Base-by-base conservation (phyloP, 129 eudicot species). In the Flaveria robusta region DNA sequence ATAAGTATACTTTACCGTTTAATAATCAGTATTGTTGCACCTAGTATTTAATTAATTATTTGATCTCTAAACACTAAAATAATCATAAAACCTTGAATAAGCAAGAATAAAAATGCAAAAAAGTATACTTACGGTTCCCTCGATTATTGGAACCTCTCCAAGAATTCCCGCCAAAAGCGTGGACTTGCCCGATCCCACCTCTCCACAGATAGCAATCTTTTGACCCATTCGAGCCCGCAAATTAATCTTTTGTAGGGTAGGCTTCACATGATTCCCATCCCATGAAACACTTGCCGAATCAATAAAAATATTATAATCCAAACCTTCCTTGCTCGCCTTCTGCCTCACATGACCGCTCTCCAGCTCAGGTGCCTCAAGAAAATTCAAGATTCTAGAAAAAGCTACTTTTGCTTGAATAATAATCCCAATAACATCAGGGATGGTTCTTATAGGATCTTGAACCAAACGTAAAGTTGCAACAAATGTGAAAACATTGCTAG, bases 181-280 rank as follows among this genome's bases (percentile, higher is more conserved):
- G 0, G 99, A 94, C 84, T 94, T 94, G 14, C 98, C 98, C 0
- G 98, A 94, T 7, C 97, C 98, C 14, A 94, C 98, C 77, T 94
- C 98, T 31, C 98, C 98, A 83, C 98, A 94, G 23, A 94, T 85
- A 20, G 98, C 97, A 37, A 91, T 80, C 81, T 88, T 94, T 52
- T 88, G 90, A 63, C 98, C 96, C 64, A 66, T 70, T 69, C 68
- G 79, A 76, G 87, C 97, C 79, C 63, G 87, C 78, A 94, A 69
- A 72, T 81, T 76, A 27, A 94, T 81, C 77, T 87, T 84, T 49
- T 80, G 77, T 62, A 94, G 81, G 0, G 97, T 88, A 2, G 98
- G 85, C 87, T 86, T 89, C 62, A 55, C 59, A 0, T 75, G 16
- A 81, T 85, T 87, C 77, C 79, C 85, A 62, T 87, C 93, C 98